Evolutionary conservation across 768 basidiomycete genomes (phyloP).

Genomic region (Tubosaeta sp.): DNA sequence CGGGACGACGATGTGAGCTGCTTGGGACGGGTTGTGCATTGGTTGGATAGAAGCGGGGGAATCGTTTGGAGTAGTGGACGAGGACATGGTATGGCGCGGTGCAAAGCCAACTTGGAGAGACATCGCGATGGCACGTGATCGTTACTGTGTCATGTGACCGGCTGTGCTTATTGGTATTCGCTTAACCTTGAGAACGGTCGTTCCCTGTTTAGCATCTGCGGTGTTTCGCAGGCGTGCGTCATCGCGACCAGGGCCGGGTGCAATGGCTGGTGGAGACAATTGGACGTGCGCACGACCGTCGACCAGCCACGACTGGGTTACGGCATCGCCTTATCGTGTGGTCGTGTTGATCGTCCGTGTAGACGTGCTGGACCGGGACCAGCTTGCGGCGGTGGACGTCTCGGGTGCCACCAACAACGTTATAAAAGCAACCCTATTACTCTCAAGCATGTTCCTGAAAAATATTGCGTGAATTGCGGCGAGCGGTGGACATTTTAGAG

Average conservation of each 20-base stretch:
- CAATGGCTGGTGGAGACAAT: not conserved
- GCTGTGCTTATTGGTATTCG: constrained; percentile 16
- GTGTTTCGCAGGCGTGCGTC: constrained; percentile 20
- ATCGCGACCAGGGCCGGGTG: constrained; percentile 15
- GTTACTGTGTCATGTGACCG: constrained; percentile 11
- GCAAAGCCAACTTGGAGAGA: constrained; percentile 22
- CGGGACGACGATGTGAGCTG: constrained; percentile 72
- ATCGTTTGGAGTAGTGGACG: constrained; percentile 56
- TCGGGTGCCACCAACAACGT: not conserved
- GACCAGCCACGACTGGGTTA: constrained; percentile 5
- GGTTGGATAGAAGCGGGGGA: constrained; percentile 74
- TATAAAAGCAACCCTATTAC: constrained; percentile 22
- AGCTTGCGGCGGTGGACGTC: not conserved
- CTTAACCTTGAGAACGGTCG: constrained; percentile 9
- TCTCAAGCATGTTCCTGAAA: constrained; percentile 17
- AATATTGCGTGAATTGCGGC: constrained; percentile 10
- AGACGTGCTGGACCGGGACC: too few relatives aligned
- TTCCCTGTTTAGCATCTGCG: constrained; percentile 16
- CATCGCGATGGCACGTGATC: constrained; percentile 21
- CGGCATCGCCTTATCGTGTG: constrained; percentile 14
- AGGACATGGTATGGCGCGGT: constrained; percentile 43
- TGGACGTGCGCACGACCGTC: too few relatives aligned
- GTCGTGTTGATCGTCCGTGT: not conserved
- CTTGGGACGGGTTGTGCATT: constrained; percentile 80
- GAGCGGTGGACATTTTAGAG: constrained; percentile 21